These are phyloP conservation scores for Dictyostelium purpureum DNA, from an alignment of 78 protist genomes.

Conservation along the genomic window DNA sequence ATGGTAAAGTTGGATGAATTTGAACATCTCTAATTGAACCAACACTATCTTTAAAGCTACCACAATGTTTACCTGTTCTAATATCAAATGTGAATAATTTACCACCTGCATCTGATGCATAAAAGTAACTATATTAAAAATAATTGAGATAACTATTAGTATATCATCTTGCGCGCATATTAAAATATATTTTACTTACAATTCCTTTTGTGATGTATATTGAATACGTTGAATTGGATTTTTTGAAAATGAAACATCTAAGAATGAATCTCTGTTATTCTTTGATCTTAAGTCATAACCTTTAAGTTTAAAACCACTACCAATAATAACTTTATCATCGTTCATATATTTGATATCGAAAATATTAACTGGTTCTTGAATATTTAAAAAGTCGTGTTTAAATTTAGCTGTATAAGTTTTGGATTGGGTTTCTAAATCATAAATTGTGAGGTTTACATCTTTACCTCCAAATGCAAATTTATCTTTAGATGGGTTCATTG, in stretches of 20 bases:
- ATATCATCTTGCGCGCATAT: background rate
- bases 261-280: background rate
- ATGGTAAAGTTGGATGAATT: slow-evolving; percentile 44
- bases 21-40: slow-evolving; percentile 34
- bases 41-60: slow-evolving; percentile 28
- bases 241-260: slow-evolving; percentile 2
- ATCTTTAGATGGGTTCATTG: background rate
- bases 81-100: slow-evolving; percentile 19
- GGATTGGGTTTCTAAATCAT: slow-evolving; percentile 16
- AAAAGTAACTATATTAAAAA: background rate
- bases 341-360: background rate
- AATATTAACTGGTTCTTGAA: slow-evolving; percentile 1
- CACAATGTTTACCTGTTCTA: slow-evolving; percentile 13
- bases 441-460: background rate
- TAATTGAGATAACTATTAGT: background rate
- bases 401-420: slow-evolving; percentile 11
- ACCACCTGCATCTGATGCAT: slow-evolving; percentile 41
- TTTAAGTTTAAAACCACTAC: background rate
- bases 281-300: slow-evolving; percentile 2
- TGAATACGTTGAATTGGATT: slow-evolving; percentile 12
- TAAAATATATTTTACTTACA: slow-evolving; percentile 15
- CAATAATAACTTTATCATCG: slow-evolving; percentile 11
- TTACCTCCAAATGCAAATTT: slow-evolving; percentile 40
- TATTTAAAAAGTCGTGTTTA: slow-evolving; percentile 7
- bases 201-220: background rate